Evolutionary conservation across 352 stramenopile genomes (phyloP), one percentile per base, ranked within the genome.

Genomic region (Thalassiosira sp.): DNA sequence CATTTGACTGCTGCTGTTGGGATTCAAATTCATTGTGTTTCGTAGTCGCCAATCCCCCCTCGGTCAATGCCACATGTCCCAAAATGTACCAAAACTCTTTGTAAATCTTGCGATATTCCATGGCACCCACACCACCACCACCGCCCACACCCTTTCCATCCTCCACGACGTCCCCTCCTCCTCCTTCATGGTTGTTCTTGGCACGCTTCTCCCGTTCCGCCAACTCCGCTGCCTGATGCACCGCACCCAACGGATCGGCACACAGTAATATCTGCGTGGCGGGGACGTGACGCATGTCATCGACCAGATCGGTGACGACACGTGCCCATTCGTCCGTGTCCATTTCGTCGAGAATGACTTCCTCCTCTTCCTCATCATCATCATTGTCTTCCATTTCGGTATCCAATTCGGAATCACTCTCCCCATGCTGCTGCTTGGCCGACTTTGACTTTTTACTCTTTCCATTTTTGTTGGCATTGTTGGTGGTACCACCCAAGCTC

Each of bases 11-110:
- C n/a, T n/a, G n/a, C n/a, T n/a, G n/a, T n/a, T n/a, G 24, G 3
- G 31, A 53, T 66, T 57, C 62, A 13, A 51, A 48, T 28, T 71
- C 70, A 35, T 67, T 42, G 22, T 33, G 22, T 0, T 33, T 24
- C 16, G 35, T 63, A 20, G 65, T 81, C 20, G 53, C 75, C 60
- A 70, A 75, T 25, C 53, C 53, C 8, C 61, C 80, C 16, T 78
- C 60, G 13, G 53, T 63, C 42, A 93, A 71, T 3, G 84, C 70
- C 1, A 86, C 70, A 46, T 76, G 40, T 10, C 72, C 76, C 3
- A 93, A 28, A 18, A 81, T 49, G 61, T 86, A 87, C 82, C 81
- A 92, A 68, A 93, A 93, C 40, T 91, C 82, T 27, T 79, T 35
- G 66, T 90, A 91, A 20, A 90, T 81, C 0, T 72, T 79, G 46